Conservation (phyloP, 352 stramenopile species). For the Phytophthora multivora region DNA sequence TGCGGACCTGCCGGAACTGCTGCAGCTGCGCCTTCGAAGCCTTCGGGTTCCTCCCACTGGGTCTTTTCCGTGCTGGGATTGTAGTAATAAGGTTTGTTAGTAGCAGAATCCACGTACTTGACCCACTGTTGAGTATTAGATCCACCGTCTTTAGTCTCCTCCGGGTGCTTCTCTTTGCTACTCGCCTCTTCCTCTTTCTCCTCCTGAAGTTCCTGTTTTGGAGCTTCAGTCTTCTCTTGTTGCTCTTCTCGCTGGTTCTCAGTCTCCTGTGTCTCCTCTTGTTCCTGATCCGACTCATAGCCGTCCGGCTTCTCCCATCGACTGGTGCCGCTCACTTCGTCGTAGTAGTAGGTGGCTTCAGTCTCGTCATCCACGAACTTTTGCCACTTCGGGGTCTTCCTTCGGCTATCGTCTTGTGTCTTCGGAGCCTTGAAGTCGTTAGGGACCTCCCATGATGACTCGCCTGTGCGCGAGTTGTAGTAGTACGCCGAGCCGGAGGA, state of each 20-base stretch:
- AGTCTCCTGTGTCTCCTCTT: slow-evolving; percentile 11
- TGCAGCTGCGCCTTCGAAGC: slow-evolving; percentile 42
- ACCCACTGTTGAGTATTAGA: slow-evolving; percentile 46
- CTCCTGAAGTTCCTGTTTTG: slow-evolving; percentile 24
- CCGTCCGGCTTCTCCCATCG: slow-evolving; percentile 77
- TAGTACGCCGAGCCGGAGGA: slow-evolving; percentile 67
- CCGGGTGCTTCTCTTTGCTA: neutral
- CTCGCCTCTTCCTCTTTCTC: slow-evolving; percentile 12
- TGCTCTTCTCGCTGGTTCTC: neutral
- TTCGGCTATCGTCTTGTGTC: neutral
- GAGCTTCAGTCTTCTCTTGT: slow-evolving; percentile 5
- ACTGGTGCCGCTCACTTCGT: slow-evolving; percentile 69
- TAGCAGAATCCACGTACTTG: slow-evolving; percentile 71
- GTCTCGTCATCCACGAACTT: slow-evolving; percentile 68
- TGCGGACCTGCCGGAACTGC: slow-evolving; percentile 13
- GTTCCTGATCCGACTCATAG: slow-evolving; percentile 25
- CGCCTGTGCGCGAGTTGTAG: slow-evolving; percentile 71
- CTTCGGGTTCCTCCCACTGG: slow-evolving; percentile 70
- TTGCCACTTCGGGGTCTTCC: slow-evolving; percentile 54
- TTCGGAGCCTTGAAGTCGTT: slow-evolving; percentile 36
- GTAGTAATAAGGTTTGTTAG: slow-evolving; percentile 78
- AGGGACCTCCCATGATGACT: slow-evolving; percentile 76
- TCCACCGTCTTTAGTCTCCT: neutral
- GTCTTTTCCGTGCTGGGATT: slow-evolving; percentile 65
- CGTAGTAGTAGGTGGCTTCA: slow-evolving; percentile 72